These are phyloP conservation scores for Solanum paucissectum DNA, from an alignment of 257 asterid species.

Conservation along the genomic window DNA sequence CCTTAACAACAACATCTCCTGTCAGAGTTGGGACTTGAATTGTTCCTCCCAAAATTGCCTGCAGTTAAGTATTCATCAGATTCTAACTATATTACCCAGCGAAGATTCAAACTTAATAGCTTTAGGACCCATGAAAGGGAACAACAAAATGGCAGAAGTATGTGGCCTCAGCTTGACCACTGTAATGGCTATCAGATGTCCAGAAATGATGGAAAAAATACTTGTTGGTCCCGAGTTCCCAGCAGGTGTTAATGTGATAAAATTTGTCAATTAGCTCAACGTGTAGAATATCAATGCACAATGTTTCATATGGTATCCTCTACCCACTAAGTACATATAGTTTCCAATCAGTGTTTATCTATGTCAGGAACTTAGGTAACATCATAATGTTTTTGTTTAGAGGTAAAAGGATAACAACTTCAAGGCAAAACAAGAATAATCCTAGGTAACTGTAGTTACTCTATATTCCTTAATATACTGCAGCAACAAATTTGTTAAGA, in stretches of 20 bases:
- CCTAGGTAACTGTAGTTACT: background rate
- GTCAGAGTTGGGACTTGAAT: conserved; percentile 80
- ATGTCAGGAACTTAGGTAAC: background rate
- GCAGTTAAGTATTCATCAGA: conserved; percentile 16
- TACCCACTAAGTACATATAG: background rate
- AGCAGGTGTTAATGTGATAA: background rate
- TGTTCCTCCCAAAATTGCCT: conserved; percentile 96
- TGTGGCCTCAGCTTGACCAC: background rate
- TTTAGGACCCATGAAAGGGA: background rate
- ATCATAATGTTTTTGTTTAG: background rate
- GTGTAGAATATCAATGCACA: background rate
- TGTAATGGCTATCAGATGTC: background rate
- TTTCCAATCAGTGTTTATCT: background rate
- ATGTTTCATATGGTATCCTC: background rate
- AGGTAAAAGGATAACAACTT: background rate
- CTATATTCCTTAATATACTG: background rate
- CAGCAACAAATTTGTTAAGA: background rate
- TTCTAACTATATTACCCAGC: background rate
- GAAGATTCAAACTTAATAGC: background rate
- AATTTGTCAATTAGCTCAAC: background rate
- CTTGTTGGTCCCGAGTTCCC: background rate
- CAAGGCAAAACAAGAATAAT: no score
- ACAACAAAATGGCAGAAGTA: background rate
- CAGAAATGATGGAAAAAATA: background rate
- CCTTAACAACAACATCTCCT: conserved; percentile 92